Evolutionary conservation across 306 rosid genomes (phyloP).

Genomic region (Sechiopsis laciniata): DNA sequence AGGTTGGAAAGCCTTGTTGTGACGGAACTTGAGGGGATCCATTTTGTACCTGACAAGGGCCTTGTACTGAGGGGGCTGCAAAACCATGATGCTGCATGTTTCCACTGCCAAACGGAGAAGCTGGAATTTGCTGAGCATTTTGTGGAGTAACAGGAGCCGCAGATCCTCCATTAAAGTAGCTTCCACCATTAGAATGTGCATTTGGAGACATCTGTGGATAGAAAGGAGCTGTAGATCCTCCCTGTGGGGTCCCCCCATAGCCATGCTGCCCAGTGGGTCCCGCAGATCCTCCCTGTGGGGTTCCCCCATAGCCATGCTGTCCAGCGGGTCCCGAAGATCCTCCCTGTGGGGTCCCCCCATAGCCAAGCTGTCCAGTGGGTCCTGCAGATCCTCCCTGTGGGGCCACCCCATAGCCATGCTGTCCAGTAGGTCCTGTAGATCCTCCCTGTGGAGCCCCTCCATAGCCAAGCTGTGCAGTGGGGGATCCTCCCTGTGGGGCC

Average conservation of each 20-base stretch:
- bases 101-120: conserved; percentile 48
- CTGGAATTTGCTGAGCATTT: conserved; percentile 34
- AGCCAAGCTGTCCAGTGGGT: too few species aligned
- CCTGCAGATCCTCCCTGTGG: background rate
- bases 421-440: conserved; percentile 22
- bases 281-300: too few species aligned
- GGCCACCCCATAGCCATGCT: conserved; percentile 33
- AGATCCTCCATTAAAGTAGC: conserved; percentile 47
- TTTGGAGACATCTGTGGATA: conserved; percentile 16
- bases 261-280: too few species aligned
- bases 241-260: conserved; percentile 10
- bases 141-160: conserved; percentile 23
- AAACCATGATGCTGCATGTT: conserved; percentile 27
- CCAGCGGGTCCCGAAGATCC: too few species aligned
- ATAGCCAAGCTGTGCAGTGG: conserved; percentile 44
- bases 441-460: conserved; percentile 42
- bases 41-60: conserved; percentile 40
- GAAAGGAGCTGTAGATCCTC: conserved; percentile 21
- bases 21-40: conserved; percentile 38
- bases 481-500: conserved; percentile 15
- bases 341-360: too few species aligned
- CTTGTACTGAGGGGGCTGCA: conserved; percentile 25
- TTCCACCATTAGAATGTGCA: conserved; percentile 24
- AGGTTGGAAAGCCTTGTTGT: conserved; percentile 37
- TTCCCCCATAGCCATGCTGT: too few species aligned